These are phyloP conservation scores for Syzygium malaccense DNA, from an alignment of 441 rosid genomes.

Conservation along the genomic window DNA sequence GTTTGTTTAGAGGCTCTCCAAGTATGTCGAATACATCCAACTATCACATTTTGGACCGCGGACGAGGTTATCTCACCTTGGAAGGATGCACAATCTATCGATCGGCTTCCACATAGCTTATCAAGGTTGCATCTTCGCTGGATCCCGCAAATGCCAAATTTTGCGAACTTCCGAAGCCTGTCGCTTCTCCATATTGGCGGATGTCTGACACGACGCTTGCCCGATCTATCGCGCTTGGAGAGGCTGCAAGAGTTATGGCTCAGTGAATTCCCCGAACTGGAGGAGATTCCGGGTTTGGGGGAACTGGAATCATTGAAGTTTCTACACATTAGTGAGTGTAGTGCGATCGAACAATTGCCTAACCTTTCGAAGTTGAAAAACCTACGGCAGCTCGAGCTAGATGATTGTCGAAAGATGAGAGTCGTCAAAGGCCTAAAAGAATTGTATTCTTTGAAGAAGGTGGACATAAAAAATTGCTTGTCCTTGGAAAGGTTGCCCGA, in stretches of 20 bases:
- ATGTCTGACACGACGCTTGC: too few relatives aligned
- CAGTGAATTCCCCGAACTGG: too few relatives aligned
- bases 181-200: neutral
- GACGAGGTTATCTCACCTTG: neutral
- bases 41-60: too few relatives aligned
- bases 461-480: accelerated
- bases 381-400: neutral
- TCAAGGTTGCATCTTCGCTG: neutral
- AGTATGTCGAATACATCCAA: too few relatives aligned
- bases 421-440: neutral
- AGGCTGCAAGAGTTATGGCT: neutral
- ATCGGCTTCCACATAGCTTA: neutral
- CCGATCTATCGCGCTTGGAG: accelerated
- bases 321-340: neutral
- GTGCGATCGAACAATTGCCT: neutral
- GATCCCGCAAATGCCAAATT: neutral
- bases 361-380: neutral
- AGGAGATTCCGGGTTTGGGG: neutral
- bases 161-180: accelerated
- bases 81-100: neutral
- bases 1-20: neutral
- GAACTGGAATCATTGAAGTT: neutral
- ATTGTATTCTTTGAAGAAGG: neutral
- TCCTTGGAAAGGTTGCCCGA: neutral
- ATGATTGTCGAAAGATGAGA: neutral